Percentiles rank a stretch among this genome's conserved stretches.
phyloP scores from a whole-genome alignment of 352 stramenopile genomes.

The Phytophthora crassamura region DNA sequence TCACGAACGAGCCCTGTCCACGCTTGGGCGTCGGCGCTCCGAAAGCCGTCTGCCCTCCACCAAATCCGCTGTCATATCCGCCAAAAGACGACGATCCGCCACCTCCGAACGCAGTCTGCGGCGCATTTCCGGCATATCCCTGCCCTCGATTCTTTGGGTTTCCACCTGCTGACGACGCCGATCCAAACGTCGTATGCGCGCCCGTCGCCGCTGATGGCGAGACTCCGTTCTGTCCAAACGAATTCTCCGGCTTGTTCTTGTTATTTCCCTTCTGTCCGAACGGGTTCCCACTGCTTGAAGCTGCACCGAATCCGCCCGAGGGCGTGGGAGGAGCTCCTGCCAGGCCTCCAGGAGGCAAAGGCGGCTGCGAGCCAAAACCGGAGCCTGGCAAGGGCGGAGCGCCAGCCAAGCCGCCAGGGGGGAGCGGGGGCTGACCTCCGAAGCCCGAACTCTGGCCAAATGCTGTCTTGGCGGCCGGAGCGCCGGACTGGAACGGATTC shows the following conservation, averaged over 20 bases:
- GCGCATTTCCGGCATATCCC: constrained; percentile 19
- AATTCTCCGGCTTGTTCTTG: constrained; percentile 16
- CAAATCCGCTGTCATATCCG: constrained; percentile 28
- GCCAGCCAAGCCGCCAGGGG: constrained; percentile 29
- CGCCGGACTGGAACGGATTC: constrained; percentile 43
- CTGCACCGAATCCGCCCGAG: constrained; percentile 18
- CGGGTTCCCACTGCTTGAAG: constrained; percentile 22
- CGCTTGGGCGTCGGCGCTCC: constrained; percentile 18
- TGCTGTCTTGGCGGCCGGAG: constrained; percentile 21
- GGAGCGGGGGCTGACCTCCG: constrained; percentile 25
- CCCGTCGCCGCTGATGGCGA: not conserved
- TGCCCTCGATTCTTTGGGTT: constrained; percentile 20
- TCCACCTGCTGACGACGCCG: constrained; percentile 19
- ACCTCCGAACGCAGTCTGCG: constrained; percentile 20
- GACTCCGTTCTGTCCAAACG: constrained; percentile 24
- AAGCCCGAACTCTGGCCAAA: constrained; percentile 52
- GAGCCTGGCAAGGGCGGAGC: constrained; percentile 17
- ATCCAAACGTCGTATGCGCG: constrained; percentile 39
- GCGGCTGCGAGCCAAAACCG: constrained; percentile 21
- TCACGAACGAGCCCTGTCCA: constrained; percentile 17
- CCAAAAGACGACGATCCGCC: constrained; percentile 15
- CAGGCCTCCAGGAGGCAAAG: constrained; percentile 16
- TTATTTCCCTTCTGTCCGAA: constrained; percentile 33
- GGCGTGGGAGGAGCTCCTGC: constrained; percentile 7
- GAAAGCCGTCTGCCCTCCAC: constrained; percentile 23